Evolutionary conservation across 257 asterid species (phyloP).

Genomic region (Scutellaria galericulata): DNA sequence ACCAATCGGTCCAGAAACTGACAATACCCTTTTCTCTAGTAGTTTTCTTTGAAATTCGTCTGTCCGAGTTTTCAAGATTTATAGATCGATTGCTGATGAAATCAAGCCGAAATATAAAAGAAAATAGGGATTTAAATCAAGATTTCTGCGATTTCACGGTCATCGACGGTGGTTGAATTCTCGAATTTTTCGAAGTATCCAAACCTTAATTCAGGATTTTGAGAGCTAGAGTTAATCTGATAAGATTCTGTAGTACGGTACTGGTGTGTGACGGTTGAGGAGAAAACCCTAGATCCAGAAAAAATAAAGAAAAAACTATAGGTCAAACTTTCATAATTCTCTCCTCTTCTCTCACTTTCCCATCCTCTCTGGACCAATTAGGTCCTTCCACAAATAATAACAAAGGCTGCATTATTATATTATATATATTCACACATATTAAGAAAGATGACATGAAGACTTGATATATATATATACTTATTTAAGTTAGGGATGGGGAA

Average conservation of each 20-base stretch:
- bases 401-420: not conserved
- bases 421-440: no score
- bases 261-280: constrained; percentile 41
- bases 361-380: not conserved
- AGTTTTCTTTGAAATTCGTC: constrained; percentile 40
- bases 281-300: constrained; percentile 73
- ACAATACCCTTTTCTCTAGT: constrained; percentile 27
- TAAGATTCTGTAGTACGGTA: constrained; percentile 36
- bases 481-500: no score
- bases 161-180: constrained; percentile 43
- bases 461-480: no score
- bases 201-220: constrained; percentile 36
- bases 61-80: constrained; percentile 49
- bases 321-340: constrained; percentile 35
- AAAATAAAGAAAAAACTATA: not conserved
- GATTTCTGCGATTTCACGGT: constrained; percentile 39
- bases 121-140: constrained; percentile 42
- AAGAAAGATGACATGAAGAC: no score
- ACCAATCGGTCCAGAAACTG: constrained; percentile 34
- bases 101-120: constrained; percentile 21
- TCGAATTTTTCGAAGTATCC: constrained; percentile 31
- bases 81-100: constrained; percentile 38
- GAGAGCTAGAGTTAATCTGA: constrained; percentile 44
- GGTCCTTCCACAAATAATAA: not conserved
- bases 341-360: not conserved